Evolutionary conservation across 129 eudicot genomes (phyloP), one percentile per base, ranked within the genome.

Genomic region (Artemisia argyi): DNA sequence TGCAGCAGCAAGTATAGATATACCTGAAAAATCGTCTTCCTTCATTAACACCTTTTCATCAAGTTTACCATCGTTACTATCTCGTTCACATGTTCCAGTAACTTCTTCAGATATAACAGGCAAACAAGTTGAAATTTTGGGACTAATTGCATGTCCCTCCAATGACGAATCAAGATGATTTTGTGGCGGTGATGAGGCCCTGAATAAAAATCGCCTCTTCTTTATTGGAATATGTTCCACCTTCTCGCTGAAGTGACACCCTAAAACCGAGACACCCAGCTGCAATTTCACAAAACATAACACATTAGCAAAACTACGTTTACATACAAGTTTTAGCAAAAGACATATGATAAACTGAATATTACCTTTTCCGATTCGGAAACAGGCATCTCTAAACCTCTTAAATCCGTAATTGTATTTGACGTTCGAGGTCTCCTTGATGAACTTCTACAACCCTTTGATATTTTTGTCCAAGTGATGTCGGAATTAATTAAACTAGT

Each of bases 1-100:
- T 11, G 84, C 84, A 17, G 77, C 84, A 69, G 84, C 84, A 75
- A 80, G 84, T 46, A 80, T 80, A 50, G 84, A 72, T 51, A 80
- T 80, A 42, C 80, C 84, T 68, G 81, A 80, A 61, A 80, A 80
- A 67, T 80, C 84, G 26, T 80, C 84, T 61, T 54, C 76, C 61
- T 76, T 76, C 69, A 67, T 39, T 50, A 67, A 3, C 61, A 66
- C 52, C 55, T 64, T 80, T 30, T 58, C 63, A 60, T 59, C 75
- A 42, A 49, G 7, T 69, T 61, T 68, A 61, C 35, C 67, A 68
- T 76, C 73, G 52, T 44, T 65, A 64, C 72, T 39, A 59, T 44
- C 74, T 9, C 73, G 66, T 47, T 68, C 69, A 80, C 66, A 22
- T 7, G 14, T 65, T 56, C 63, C 68, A 56, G 73, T 46, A 46